Percentiles rank a stretch among this genome's conserved stretches.
These are phyloP conservation scores for Dalbergia cultrata DNA, from an alignment of 306 rosid species.

Conservation along the genomic window DNA sequence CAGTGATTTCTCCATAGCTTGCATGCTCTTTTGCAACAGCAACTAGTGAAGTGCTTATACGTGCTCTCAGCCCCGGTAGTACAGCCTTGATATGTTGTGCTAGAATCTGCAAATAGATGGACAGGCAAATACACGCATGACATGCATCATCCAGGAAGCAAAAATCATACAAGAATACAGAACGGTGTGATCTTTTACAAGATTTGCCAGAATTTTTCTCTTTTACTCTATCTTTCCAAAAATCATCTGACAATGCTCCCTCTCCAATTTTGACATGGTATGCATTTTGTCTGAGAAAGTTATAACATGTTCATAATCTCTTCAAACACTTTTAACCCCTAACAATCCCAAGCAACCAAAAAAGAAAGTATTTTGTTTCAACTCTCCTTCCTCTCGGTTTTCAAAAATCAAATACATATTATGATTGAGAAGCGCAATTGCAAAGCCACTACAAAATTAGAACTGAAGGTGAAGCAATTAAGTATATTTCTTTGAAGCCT, in stretches of 20 bases:
- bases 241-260: constrained; percentile 27
- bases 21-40: constrained; percentile 96
- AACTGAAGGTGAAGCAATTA: constrained; percentile 17
- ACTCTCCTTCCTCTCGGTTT: constrained; percentile 29
- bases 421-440: constrained; percentile 22
- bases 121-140: constrained; percentile 36
- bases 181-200: background rate
- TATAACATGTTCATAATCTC: constrained; percentile 26
- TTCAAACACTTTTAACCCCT: constrained; percentile 13
- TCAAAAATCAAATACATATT: constrained; percentile 7
- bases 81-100: constrained; percentile 89
- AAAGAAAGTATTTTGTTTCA: constrained; percentile 19
- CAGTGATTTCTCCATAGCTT: constrained; percentile 94
- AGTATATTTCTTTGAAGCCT: background rate
- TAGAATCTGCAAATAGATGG: constrained; percentile 71
- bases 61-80: constrained; percentile 91
- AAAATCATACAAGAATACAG: constrained; percentile 14
- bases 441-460: constrained; percentile 23
- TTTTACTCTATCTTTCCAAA: constrained; percentile 4
- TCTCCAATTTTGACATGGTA: constrained; percentile 33
- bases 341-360: constrained; percentile 35
- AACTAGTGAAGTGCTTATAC: constrained; percentile 82
- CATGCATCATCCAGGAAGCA: constrained; percentile 37
- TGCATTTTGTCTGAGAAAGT: constrained; percentile 13
- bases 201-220: constrained; percentile 18